phyloP scores from a whole-genome alignment of 2,329 filamentous ascomycete species.

The Rhynchosporium secalis region DNA sequence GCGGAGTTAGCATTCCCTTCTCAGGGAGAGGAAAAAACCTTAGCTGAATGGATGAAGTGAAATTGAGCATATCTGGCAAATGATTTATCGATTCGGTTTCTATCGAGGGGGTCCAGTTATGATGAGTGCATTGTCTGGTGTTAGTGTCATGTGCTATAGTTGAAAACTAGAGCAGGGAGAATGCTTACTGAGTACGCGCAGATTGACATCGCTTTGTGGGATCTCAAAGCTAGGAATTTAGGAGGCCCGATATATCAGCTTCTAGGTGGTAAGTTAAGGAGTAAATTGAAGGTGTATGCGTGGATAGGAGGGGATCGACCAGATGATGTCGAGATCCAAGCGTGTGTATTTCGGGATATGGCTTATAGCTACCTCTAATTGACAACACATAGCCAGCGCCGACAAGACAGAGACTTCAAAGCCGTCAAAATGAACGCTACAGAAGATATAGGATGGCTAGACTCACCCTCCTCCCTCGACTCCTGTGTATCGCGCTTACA shows the following conservation, averaged over 20 bases:
- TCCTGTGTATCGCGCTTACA: constrained; percentile 66
- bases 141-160: constrained; percentile 81
- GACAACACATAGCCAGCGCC: constrained; percentile 48
- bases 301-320: constrained; percentile 79
- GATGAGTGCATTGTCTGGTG: constrained; percentile 75
- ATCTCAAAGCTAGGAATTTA: constrained; percentile 50
- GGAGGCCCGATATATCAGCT: constrained; percentile 72
- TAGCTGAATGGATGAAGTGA: constrained; percentile 42
- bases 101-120: constrained; percentile 78
- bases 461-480: constrained; percentile 65
- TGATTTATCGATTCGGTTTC: constrained; percentile 68
- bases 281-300: constrained; percentile 70
- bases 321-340: constrained; percentile 62
- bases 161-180: constrained; percentile 53
- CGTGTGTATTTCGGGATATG: constrained; percentile 44
- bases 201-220: constrained; percentile 61
- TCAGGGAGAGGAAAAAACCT: not conserved
- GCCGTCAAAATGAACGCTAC: constrained; percentile 80
- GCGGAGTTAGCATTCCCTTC: constrained; percentile 56
- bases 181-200: constrained; percentile 21
- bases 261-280: constrained; percentile 71
- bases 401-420: constrained; percentile 62
- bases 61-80: constrained; percentile 81
- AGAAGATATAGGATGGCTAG: constrained; percentile 73
- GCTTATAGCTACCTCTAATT: not conserved